These are phyloP conservation scores for Phaffia tasmanica DNA, from an alignment of 768 basidiomycete genomes.

Conservation along the genomic window DNA sequence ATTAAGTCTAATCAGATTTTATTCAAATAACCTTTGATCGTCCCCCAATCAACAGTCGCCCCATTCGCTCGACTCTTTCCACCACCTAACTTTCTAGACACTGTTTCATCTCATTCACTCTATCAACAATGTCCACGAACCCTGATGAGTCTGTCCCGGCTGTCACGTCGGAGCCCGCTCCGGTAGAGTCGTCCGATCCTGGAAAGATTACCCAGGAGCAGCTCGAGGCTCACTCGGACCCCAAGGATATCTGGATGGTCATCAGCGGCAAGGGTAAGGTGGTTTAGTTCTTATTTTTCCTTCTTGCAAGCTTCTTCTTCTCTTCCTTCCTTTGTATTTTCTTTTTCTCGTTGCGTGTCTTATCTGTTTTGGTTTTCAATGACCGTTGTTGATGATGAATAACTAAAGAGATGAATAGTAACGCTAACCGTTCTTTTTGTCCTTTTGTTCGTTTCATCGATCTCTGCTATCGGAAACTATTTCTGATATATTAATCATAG, in stretches of 20 bases:
- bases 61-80: neutral
- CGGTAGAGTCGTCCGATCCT: neutral
- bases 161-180: conserved; percentile 11
- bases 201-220: conserved; percentile 24
- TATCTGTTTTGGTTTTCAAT: neutral
- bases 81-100: neutral
- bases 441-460: neutral
- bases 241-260: conserved; percentile 24
- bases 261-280: conserved; percentile 23
- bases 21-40: too few relatives aligned
- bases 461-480: neutral
- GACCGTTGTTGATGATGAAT: neutral
- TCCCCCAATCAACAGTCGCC: too few relatives aligned
- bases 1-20: too few relatives aligned
- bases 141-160: conserved; percentile 18
- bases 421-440: neutral
- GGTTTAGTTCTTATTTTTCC: neutral
- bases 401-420: too few relatives aligned
- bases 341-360: neutral
- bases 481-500: neutral
- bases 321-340: neutral
- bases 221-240: conserved; percentile 21
- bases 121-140: conserved; percentile 20
- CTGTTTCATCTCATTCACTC: neutral
- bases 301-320: neutral